Percentiles rank a stretch among this genome's conserved stretches.
phyloP scores from a whole-genome alignment of 441 rosid genomes.

The Eugenia klotzschiana region DNA sequence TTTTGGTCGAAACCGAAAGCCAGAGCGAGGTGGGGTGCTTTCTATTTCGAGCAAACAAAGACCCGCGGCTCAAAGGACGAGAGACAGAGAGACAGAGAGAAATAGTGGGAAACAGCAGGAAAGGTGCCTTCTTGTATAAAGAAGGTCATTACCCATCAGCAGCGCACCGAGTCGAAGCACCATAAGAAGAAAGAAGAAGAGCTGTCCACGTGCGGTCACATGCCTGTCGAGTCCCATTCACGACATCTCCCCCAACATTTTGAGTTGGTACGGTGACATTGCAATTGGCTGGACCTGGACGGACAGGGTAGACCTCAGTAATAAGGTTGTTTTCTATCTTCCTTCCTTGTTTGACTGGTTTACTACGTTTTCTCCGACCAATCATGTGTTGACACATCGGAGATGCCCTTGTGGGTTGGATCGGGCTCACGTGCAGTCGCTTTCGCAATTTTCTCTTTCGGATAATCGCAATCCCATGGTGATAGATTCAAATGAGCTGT shows the following conservation, averaged over 20 bases:
- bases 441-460: background rate
- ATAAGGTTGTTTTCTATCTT: background rate
- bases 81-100: background rate
- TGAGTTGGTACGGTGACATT: background rate
- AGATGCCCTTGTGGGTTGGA: background rate
- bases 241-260: background rate
- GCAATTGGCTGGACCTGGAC: background rate
- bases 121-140: background rate
- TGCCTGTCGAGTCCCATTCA: background rate
- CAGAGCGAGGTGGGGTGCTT: background rate
- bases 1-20: no score
- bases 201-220: background rate
- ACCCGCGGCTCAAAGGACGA: constrained; percentile 1
- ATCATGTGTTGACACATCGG: background rate
- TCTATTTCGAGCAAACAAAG: constrained; percentile 8
- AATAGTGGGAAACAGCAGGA: background rate
- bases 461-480: background rate
- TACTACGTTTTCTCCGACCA: background rate
- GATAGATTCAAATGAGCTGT: background rate
- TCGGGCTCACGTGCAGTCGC: background rate
- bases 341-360: background rate
- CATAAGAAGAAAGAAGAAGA: background rate
- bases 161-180: background rate
- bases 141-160: background rate
- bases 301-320: background rate